Evolutionary conservation across 2,329 filamentous ascomycete genomes (phyloP), one percentile per base, ranked within the genome.

Genomic region (Helminthosporium solani): DNA sequence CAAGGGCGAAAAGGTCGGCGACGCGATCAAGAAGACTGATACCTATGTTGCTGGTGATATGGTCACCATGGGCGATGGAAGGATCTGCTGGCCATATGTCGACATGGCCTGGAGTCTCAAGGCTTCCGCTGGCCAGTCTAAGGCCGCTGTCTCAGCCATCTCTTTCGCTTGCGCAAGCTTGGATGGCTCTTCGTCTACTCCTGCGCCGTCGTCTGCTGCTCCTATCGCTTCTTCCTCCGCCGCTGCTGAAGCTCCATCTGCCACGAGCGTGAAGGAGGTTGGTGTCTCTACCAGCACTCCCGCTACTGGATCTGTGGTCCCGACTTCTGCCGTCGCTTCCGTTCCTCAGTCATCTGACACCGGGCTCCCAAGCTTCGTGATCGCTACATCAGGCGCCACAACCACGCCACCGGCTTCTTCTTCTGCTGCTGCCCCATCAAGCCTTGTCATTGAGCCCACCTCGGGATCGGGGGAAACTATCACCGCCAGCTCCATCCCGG

Each of bases 21-120:
- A 73, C 14, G 66, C 78, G 1, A 57, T 83, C 47, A 72, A 70
- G 43, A 75, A 73, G n/a, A 73, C 63, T 11, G 73, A 82, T 58
- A 75, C 77, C n/a, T 81, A 74, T 55, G 79, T 85, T 36, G 78
- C 81, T 7, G 82, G 82, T 31, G 82, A 85, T 56, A 82, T 84
- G 74, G 80, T 81, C 9, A 82, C 78, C 25, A 77, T 82, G 71
- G 56, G 67, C n/a, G 78, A 82, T 49, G 78, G 77, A 18, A 73
- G 78, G 38, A 73, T 85, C 56, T 84, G 82, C 73, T 85, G 79
- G 80, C 80, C 80, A 20, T 83, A 82, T 51, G 78, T 81, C 42
- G 71, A 71, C 61, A 80, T 81, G 77, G 70, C 70, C 27, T 82
- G 80, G 80, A 61, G 44, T 14, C 60, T 65, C 65, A 75, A 60